Percentiles rank a stretch among this genome's conserved stretches.
These are phyloP conservation scores for Rhynchosporium graminicola DNA, from an alignment of 2,329 filamentous ascomycete species.

Conservation along the genomic window DNA sequence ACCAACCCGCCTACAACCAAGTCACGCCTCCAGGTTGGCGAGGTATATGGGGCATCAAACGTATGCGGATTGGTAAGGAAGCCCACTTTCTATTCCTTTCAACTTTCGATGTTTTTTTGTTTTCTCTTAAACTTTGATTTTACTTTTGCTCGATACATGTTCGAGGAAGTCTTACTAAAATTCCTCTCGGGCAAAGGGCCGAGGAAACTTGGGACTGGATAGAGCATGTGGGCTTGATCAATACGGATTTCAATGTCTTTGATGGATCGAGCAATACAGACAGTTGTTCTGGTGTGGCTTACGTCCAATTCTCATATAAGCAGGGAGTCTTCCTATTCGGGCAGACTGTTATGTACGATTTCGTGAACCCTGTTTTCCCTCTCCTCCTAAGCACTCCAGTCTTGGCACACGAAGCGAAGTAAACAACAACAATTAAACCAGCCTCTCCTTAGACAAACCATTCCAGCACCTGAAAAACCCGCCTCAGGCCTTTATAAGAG, in stretches of 20 bases:
- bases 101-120: too few species aligned
- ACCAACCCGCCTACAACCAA: too few species aligned
- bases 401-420: neutral
- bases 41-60: slow-evolving; percentile 75
- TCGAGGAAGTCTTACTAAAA: too few species aligned
- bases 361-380: slow-evolving; percentile 44
- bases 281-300: slow-evolving; percentile 59
- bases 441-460: slow-evolving; percentile 31
- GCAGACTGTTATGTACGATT: slow-evolving; percentile 48
- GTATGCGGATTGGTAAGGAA: slow-evolving; percentile 63
- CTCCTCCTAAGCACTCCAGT: neutral
- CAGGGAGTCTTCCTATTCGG: slow-evolving; percentile 66
- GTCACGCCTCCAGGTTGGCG: slow-evolving; percentile 63
- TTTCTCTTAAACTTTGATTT: too few species aligned
- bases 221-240: slow-evolving; percentile 56
- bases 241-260: slow-evolving; percentile 54
- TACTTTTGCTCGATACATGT: too few species aligned
- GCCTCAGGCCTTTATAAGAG: slow-evolving; percentile 58
- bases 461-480: slow-evolving; percentile 53
- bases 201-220: slow-evolving; percentile 72
- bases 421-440: slow-evolving; percentile 11
- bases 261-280: slow-evolving; percentile 59
- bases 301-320: slow-evolving; percentile 70
- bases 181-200: slow-evolving; percentile 47
- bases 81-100: too few species aligned